Evolutionary conservation across 164 flowering plant species (phyloP).

Genomic region (Magnolia changhungtana): DNA sequence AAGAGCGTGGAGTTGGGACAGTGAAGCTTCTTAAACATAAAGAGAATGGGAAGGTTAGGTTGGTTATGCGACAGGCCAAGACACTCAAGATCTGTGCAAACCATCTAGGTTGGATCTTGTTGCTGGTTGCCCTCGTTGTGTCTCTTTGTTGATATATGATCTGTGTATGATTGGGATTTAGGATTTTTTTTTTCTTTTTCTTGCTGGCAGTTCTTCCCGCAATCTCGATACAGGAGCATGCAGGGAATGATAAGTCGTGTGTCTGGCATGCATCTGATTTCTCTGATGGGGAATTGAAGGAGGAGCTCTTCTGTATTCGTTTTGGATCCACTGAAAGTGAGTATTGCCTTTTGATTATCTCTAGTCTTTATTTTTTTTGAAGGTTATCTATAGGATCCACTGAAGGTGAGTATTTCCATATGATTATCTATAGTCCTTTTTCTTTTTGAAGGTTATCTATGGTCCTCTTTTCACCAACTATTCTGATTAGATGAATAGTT

Average conservation of each 20-base stretch:
- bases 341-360: constrained; percentile 4
- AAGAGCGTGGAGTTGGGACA: constrained; percentile 42
- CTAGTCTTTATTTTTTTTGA: no score
- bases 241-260: constrained; percentile 35
- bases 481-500: no score
- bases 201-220: constrained; percentile 24
- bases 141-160: neutral
- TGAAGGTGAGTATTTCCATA: constrained; percentile 29
- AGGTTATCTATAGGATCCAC: constrained; percentile 12
- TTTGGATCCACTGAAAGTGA: constrained; percentile 37
- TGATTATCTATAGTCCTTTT: no score
- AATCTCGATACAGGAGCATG: constrained; percentile 30
- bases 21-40: constrained; percentile 43
- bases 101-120: constrained; percentile 25
- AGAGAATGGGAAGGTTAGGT: constrained; percentile 35
- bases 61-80: constrained; percentile 39
- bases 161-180: neutral
- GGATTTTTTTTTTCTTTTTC: neutral
- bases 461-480: no score
- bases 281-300: constrained; percentile 40
- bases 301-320: constrained; percentile 35
- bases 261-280: constrained; percentile 44
- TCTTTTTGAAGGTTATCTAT: no score
- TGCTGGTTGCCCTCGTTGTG: neutral
- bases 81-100: constrained; percentile 43